Evolutionary conservation across 345 rosid species (phyloP).

Genomic region (Acer yangbiense): DNA sequence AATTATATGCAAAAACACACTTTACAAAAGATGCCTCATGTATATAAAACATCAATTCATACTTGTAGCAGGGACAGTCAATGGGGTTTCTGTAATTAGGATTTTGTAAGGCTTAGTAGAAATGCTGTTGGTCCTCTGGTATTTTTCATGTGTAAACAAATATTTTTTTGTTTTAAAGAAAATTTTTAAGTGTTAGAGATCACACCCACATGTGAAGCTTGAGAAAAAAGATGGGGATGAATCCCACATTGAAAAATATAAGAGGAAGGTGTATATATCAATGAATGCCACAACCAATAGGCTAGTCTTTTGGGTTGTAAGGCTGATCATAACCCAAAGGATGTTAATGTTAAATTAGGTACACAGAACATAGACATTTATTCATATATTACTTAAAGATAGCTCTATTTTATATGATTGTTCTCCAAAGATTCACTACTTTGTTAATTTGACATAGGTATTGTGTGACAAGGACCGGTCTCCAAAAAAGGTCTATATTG

Average conservation of each 20-base stretch:
- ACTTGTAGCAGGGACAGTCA: background rate
- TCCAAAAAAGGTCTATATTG: slow-evolving; percentile 64
- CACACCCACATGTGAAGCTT: background rate
- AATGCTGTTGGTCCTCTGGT: background rate
- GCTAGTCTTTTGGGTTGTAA: background rate
- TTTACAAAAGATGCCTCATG: background rate
- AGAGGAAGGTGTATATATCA: background rate
- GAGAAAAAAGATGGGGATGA: background rate
- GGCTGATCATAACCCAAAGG: background rate
- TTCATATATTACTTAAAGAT: background rate
- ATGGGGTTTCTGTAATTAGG: background rate
- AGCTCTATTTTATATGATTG: background rate
- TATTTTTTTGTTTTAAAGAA: background rate
- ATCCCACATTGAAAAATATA: background rate
- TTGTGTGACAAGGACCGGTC: slow-evolving; percentile 82
- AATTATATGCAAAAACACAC: background rate
- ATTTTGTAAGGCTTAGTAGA: background rate
- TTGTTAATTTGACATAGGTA: slow-evolving; percentile 54
- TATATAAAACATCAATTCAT: background rate
- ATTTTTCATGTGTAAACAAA: background rate
- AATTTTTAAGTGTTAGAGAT: background rate
- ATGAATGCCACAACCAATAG: background rate
- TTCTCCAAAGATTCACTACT: slow-evolving; percentile 15
- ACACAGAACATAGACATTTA: background rate
- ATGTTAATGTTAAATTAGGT: background rate